A percentile compares a stretch with the other conserved stretches of the same genome.
Conservation (phyloP, 1,284 basidiomycete genomes). For the Ustilago shanxiensis region DNA sequence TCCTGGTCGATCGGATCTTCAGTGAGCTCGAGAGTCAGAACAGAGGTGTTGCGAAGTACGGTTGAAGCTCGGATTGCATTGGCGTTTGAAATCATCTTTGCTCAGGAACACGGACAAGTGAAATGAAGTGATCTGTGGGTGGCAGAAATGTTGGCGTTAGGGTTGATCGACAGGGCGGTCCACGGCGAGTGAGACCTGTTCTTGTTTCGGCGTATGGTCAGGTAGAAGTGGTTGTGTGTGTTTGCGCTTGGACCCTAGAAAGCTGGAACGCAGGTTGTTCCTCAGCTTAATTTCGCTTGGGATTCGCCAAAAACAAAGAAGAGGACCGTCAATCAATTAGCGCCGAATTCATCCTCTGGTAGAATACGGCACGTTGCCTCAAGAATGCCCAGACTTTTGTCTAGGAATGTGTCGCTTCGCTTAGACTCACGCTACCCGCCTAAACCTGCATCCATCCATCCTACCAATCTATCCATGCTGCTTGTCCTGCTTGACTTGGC, state of each 20-base stretch:
- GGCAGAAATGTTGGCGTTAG: background rate
- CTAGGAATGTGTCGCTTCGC: slow-evolving; percentile 9
- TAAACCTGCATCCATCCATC: slow-evolving; percentile 1
- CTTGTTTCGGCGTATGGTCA: background rate
- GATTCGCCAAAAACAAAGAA: background rate
- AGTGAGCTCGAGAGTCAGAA: too few species aligned
- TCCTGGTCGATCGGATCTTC: too few species aligned
- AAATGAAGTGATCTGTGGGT: background rate
- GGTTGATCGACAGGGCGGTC: slow-evolving; percentile 1
- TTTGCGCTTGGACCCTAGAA: background rate
- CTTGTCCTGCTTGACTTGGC: slow-evolving; percentile 2
- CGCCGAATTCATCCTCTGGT: slow-evolving; percentile 1
- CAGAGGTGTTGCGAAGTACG: too few species aligned
- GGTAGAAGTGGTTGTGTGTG: background rate
- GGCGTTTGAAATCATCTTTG: too few species aligned
- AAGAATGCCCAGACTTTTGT: background rate
- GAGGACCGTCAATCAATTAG: background rate
- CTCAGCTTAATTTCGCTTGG: background rate
- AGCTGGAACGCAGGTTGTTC: background rate
- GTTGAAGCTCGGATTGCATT: too few species aligned
- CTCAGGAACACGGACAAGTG: background rate
- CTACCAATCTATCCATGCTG: too few species aligned
- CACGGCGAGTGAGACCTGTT: background rate
- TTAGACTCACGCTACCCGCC: background rate
- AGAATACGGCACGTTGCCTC: background rate